phyloP scores from a whole-genome alignment of 768 basidiomycete genomes.

The Rhodotorula kratochvilovae region DNA sequence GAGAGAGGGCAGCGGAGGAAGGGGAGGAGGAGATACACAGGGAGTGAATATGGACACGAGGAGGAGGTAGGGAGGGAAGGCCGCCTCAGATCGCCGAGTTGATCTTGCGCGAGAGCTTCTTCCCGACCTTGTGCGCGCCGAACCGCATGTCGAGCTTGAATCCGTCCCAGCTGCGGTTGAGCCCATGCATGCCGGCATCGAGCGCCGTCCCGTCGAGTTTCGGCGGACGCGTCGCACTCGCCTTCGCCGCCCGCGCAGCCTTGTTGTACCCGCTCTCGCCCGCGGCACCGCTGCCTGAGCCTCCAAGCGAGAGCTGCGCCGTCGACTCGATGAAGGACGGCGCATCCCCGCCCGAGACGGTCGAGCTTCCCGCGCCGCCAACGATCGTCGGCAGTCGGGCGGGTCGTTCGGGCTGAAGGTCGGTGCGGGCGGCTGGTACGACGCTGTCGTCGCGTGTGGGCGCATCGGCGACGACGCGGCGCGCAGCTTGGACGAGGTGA shows the following conservation, averaged over 20 bases:
- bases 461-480: background rate
- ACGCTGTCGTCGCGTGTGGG: conserved; percentile 24
- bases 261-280: conserved; percentile 34
- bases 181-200: conserved; percentile 37
- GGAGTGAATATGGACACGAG: background rate
- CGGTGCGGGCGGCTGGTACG: conserved; percentile 37
- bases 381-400: background rate
- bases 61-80: background rate
- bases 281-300: background rate
- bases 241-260: conserved; percentile 15
- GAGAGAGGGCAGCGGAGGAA: background rate
- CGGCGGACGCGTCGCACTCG: conserved; percentile 14
- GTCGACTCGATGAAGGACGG: conserved; percentile 24
- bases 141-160: conserved; percentile 39
- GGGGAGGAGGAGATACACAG: background rate
- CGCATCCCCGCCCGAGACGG: background rate
- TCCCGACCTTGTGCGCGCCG: conserved; percentile 28
- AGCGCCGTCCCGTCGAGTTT: conserved; percentile 24
- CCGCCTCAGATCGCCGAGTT: background rate
- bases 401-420: conserved; percentile 17
- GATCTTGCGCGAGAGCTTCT: conserved; percentile 24
- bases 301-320: background rate
- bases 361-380: background rate
- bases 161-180: conserved; percentile 36
- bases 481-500: conserved; percentile 1